Evolutionary conservation across 257 asterid genomes (phyloP).

Genomic region (Avicennia marina): DNA sequence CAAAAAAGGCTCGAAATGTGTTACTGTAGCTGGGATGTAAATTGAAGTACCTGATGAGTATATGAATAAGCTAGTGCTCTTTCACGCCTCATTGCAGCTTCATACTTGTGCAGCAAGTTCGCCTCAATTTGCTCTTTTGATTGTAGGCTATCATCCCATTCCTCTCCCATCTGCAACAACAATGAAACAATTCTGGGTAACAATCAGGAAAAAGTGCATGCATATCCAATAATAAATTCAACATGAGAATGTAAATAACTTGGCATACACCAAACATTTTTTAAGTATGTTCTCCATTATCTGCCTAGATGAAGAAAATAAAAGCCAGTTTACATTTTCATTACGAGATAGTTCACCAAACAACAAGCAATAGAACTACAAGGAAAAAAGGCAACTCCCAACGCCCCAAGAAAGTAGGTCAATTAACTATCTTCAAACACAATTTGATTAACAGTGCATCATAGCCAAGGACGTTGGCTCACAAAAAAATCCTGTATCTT

Average conservation of each 20-base stretch:
- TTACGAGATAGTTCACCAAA: no score
- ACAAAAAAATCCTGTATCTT: no score
- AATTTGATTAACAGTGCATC: no score
- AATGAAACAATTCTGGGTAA: slow-evolving; percentile 11
- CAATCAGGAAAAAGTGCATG: slow-evolving; percentile 16
- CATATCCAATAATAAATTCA: neutral
- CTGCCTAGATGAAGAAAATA: no score
- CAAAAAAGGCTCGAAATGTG: neutral
- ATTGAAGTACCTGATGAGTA: slow-evolving; percentile 79
- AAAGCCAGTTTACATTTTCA: no score
- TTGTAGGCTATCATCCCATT: slow-evolving; percentile 82
- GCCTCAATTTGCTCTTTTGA: slow-evolving; percentile 82
- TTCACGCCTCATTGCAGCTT: slow-evolving; percentile 91
- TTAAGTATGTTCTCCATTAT: no score
- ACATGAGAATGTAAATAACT: neutral
- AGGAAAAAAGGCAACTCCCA: no score
- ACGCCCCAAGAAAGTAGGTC: no score
- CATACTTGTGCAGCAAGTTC: slow-evolving; percentile 67
- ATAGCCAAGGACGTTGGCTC: no score
- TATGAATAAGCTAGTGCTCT: slow-evolving; percentile 89
- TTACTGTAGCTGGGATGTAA: neutral
- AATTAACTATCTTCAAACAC: no score
- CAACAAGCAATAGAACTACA: no score
- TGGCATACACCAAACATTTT: neutral
- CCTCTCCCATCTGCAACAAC: slow-evolving; percentile 75